Evolutionary conservation across 768 basidiomycete species (phyloP).

Genomic region (Lyophyllum semitale): DNA sequence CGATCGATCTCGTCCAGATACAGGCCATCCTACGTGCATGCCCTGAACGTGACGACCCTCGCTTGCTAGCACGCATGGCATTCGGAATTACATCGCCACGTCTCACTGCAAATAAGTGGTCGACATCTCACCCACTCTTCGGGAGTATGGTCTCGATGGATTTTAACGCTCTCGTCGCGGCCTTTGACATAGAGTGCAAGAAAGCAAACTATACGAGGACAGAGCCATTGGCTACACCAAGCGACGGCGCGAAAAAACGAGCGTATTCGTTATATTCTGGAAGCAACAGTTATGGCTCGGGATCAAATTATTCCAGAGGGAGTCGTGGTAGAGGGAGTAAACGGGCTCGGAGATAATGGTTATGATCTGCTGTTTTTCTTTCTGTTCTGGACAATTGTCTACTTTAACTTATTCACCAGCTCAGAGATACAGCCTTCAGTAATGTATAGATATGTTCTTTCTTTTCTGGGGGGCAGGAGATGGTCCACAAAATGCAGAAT

Average conservation of each 20-base stretch:
- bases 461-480: too few relatives aligned
- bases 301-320: not conserved
- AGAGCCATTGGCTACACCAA: conserved; percentile 8
- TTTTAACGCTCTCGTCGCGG: conserved; percentile 33
- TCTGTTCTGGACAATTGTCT: too few relatives aligned
- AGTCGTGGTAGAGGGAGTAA: not conserved
- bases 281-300: not conserved
- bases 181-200: conserved; percentile 43
- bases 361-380: too few relatives aligned
- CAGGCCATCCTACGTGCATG: conserved; percentile 40
- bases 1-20: conserved; percentile 31
- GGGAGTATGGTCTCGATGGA: conserved; percentile 42
- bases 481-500: too few relatives aligned
- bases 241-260: conserved; percentile 18
- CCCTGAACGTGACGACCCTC: conserved; percentile 48
- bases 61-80: conserved; percentile 47
- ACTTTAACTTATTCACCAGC: too few relatives aligned
- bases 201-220: conserved; percentile 31
- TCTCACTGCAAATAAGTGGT: conserved; percentile 42
- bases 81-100: conserved; percentile 49
- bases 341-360: conserved; percentile 1
- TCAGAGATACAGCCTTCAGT: too few relatives aligned
- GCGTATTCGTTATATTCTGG: conserved; percentile 9
- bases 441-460: too few relatives aligned
- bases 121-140: conserved; percentile 41